Evolutionary conservation across 2,329 filamentous ascomycete species (phyloP).

Genomic region (Fusarium sublunatum): DNA sequence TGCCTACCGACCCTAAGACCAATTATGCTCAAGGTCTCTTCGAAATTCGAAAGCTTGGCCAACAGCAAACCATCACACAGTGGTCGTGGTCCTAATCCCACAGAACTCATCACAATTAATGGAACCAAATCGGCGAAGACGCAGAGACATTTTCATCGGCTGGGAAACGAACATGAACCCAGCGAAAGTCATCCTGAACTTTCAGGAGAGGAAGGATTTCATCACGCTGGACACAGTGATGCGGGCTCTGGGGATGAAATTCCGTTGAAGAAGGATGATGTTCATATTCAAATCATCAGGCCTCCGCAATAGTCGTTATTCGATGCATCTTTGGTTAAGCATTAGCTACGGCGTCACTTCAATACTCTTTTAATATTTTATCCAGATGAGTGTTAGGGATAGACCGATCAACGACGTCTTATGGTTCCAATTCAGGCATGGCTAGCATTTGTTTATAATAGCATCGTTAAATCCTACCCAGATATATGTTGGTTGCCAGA

Average conservation of each 20-base stretch:
- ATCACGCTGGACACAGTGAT: constrained; percentile 1
- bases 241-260: constrained; percentile 3
- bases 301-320: too few relatives aligned
- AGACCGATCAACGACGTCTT: too few relatives aligned
- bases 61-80: neutral
- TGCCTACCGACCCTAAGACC: constrained; percentile 30
- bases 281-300: neutral
- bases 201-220: neutral
- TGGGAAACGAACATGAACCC: constrained; percentile 7
- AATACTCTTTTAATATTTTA: too few relatives aligned
- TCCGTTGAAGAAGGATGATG: neutral
- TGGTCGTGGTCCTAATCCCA: neutral
- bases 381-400: too few relatives aligned
- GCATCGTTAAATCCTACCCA: too few relatives aligned
- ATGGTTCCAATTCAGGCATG: too few relatives aligned
- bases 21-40: constrained; percentile 26
- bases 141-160: constrained; percentile 17
- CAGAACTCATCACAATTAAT: constrained; percentile 25
- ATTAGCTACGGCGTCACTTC: too few relatives aligned
- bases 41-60: constrained; percentile 18
- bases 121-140: constrained; percentile 10
- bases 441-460: too few relatives aligned
- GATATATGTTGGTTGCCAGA: too few relatives aligned
- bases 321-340: too few relatives aligned
- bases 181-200: constrained; percentile 5